Evolutionary conservation across 2,329 filamentous ascomycete species (phyloP), one percentile per base, ranked within the genome.

Genomic region (Fusarium sublunatum): DNA sequence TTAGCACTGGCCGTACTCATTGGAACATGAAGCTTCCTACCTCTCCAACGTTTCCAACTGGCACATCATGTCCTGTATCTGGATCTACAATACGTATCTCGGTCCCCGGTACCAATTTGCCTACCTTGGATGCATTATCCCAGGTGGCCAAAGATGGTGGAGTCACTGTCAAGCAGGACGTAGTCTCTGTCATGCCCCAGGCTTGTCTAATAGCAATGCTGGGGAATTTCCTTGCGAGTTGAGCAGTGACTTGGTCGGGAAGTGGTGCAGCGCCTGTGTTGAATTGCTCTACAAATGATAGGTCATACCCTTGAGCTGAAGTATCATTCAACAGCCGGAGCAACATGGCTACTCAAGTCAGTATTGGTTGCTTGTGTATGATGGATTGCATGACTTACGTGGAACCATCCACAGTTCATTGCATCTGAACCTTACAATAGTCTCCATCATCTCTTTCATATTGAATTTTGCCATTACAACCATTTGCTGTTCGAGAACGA

Each of bases 161-260:
- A 68, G 95, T 92, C 0, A 87, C 81, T 0, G 91, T 93, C 89
- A 95, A 94, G 41, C 83, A 83, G 76, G 85, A 79, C 28, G 81
- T 83, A 0, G 92, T 95, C 77, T 96, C 92, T 2, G 92, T 96
- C 92, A 95, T 95, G 39, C 92, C 92, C 72, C 96, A 96, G 77
- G 92, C 55, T 25, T 71, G 68, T 26, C 58, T 67, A 32, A 69
- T 67, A 0, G 64, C 58, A 0, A 48, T 44, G 7, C 60, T 36
- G 0, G 69, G 64, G 4, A 70, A 54, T 13, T 51, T 34, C 1
- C 51, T 34, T 13, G 66, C 42, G 3, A 70, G 51, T 3, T 44
- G 43, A 12, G 24, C 9, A 1, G 65, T 13, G 3, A 69, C 43
- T 8, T 63, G 53, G 15, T 25, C 26, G 12, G 52, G 58, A 1